A percentile compares a stretch with the other conserved stretches of the same genome.
Evolutionary conservation across 257 asterid species (phyloP).

Genomic region (Jacaranda mimosifolia): DNA sequence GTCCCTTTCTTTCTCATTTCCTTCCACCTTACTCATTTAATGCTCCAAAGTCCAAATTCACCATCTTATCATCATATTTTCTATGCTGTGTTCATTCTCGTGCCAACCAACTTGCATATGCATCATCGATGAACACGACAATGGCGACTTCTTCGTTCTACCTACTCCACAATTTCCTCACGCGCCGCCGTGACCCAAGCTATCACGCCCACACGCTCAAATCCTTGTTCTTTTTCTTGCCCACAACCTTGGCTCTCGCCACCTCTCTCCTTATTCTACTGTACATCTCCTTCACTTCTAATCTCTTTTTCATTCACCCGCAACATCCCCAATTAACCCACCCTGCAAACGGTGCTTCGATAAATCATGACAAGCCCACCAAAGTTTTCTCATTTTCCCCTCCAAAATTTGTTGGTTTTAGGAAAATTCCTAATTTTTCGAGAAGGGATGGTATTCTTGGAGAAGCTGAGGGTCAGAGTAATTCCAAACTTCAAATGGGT

Average conservation of each 20-base stretch:
- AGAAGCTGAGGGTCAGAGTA: slow-evolving; percentile 33
- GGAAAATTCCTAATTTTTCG: slow-evolving; percentile 34
- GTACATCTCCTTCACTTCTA: slow-evolving; percentile 74
- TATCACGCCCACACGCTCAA: slow-evolving; percentile 41
- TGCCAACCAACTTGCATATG: not conserved
- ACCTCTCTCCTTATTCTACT: slow-evolving; percentile 67
- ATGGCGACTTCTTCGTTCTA: slow-evolving; percentile 57
- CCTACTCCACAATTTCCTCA: slow-evolving; percentile 51
- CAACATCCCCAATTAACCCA: slow-evolving; percentile 45
- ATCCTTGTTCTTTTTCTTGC: slow-evolving; percentile 60
- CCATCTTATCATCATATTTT: not conserved
- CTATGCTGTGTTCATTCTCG: not conserved
- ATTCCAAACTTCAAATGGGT: slow-evolving; percentile 14
- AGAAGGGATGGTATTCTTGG: slow-evolving; percentile 20
- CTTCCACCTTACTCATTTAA: not conserved
- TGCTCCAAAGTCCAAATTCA: slow-evolving; percentile 22
- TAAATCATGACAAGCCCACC: slow-evolving; percentile 39
- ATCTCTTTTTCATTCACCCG: slow-evolving; percentile 54
- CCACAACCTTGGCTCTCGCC: slow-evolving; percentile 72
- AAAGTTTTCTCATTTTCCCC: slow-evolving; percentile 30
- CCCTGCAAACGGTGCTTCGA: slow-evolving; percentile 35
- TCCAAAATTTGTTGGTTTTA: slow-evolving; percentile 30
- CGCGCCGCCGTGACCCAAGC: slow-evolving; percentile 58
- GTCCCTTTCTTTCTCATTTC: not conserved
- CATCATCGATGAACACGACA: not conserved